Percentiles rank a stretch among this genome's conserved stretches.
These are phyloP conservation scores for Salmacisia buchloeana DNA, from an alignment of 1,284 basidiomycete genomes.

Conservation along the genomic window DNA sequence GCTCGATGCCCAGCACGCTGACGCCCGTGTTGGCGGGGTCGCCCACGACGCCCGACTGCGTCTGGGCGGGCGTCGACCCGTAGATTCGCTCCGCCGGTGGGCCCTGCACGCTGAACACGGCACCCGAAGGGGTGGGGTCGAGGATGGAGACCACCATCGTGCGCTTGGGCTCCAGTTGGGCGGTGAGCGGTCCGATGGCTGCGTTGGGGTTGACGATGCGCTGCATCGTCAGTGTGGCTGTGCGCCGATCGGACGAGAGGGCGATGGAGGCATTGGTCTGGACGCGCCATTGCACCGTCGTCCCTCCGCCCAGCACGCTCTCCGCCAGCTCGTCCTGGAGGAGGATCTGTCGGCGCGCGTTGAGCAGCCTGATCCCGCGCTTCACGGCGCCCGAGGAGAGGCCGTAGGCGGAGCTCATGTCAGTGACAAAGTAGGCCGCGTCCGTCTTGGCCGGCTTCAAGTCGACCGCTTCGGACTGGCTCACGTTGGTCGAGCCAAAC, in stretches of 20 bases:
- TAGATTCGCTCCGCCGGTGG: slow-evolving; percentile 63
- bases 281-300: slow-evolving; percentile 75
- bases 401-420: slow-evolving; percentile 76
- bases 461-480: slow-evolving; percentile 68
- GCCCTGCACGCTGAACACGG: slow-evolving; percentile 9
- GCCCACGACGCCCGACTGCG: slow-evolving; percentile 54
- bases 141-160: slow-evolving; percentile 58
- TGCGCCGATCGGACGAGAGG: slow-evolving; percentile 50
- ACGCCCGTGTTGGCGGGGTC: slow-evolving; percentile 73
- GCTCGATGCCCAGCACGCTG: slow-evolving; percentile 69
- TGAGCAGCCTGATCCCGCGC: slow-evolving; percentile 82
- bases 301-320: slow-evolving; percentile 19
- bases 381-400: slow-evolving; percentile 60
- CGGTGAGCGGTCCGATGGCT: slow-evolving; percentile 52
- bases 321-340: slow-evolving; percentile 53
- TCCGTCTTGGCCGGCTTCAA: slow-evolving; percentile 62
- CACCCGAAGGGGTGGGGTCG: slow-evolving; percentile 46
- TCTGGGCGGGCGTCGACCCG: slow-evolving; percentile 62
- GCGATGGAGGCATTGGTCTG: slow-evolving; percentile 77
- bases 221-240: slow-evolving; percentile 64
- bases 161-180: slow-evolving; percentile 19
- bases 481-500: slow-evolving; percentile 61
- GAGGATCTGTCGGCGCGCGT: slow-evolving; percentile 82
- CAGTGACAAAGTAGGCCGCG: slow-evolving; percentile 74
- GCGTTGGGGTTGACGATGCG: slow-evolving; percentile 58